These are phyloP conservation scores for Peribolospora baueri DNA, from an alignment of 768 basidiomycete species.

Conservation along the genomic window DNA sequence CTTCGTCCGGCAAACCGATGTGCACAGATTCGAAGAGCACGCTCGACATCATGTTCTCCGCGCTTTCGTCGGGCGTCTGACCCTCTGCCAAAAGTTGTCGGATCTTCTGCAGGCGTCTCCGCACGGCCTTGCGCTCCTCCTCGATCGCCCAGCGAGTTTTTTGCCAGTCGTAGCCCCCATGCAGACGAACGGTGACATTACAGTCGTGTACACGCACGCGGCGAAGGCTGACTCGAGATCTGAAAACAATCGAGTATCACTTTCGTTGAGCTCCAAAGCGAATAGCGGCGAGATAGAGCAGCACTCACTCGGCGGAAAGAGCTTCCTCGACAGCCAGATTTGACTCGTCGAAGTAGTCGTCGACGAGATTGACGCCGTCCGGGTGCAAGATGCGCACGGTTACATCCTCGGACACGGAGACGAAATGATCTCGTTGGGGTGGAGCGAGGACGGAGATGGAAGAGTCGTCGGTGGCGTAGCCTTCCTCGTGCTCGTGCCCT, in stretches of 20 bases:
- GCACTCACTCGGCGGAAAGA: neutral
- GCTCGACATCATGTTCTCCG: conserved; percentile 37
- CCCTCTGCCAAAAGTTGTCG: conserved; percentile 75
- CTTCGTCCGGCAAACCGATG: conserved; percentile 42
- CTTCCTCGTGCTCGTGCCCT: conserved; percentile 15
- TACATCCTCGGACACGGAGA: conserved; percentile 39
- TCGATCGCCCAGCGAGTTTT: conserved; percentile 67
- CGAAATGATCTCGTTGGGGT: conserved; percentile 8
- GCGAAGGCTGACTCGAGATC: too few relatives aligned
- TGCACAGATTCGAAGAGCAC: conserved; percentile 83
- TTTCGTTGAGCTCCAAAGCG: too few relatives aligned
- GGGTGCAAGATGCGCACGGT: conserved; percentile 53
- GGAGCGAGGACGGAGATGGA: neutral
- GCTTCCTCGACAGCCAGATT: conserved; percentile 27
- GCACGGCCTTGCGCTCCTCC: conserved; percentile 65
- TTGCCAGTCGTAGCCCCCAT: conserved; percentile 88
- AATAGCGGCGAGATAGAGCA: conserved; percentile 16
- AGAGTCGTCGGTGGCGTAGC: conserved; percentile 39
- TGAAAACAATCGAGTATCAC: too few relatives aligned
- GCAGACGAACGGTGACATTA: conserved; percentile 44
- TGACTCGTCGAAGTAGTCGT: conserved; percentile 36
- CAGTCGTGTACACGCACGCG: conserved; percentile 27
- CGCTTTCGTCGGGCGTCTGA: conserved; percentile 50
- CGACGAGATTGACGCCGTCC: conserved; percentile 38
- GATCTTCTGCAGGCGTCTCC: conserved; percentile 62